Conservation (phyloP, 805 yeast genomes). For the Metschnikowia gelsemii region DNA sequence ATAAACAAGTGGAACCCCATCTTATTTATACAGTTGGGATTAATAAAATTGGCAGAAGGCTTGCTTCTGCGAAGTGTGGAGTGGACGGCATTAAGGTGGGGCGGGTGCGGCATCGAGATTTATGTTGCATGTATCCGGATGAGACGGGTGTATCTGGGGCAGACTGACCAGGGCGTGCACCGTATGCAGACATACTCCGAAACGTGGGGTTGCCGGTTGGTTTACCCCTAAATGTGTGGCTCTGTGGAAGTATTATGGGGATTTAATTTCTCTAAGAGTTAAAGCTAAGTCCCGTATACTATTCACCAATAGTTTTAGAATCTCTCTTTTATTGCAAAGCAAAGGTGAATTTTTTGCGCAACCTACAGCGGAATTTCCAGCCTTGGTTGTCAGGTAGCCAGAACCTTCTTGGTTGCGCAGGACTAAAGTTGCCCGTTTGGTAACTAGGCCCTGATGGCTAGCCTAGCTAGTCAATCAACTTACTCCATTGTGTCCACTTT, state of each 20-base stretch:
- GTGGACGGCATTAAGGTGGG: conserved; percentile 12
- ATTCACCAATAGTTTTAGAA: too few relatives aligned
- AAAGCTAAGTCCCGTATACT: too few relatives aligned
- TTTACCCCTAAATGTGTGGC: neutral
- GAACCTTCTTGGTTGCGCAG: neutral
- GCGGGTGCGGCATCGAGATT: conserved; percentile 9
- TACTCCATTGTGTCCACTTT: too few relatives aligned
- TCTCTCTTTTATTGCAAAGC: too few relatives aligned
- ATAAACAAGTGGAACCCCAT: neutral
- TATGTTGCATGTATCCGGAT: conserved; percentile 9
- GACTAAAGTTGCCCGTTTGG: neutral
- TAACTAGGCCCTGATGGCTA: too few relatives aligned
- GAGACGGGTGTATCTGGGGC: conserved; percentile 6
- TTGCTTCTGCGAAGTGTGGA: conserved; percentile 12
- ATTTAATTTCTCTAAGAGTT: too few relatives aligned
- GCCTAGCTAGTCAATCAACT: too few relatives aligned
- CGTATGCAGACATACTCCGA: conserved; percentile 8
- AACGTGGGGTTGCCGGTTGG: conserved; percentile 13
- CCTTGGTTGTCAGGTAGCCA: too few relatives aligned
- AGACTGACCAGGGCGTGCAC: neutral
- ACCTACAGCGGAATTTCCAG: too few relatives aligned
- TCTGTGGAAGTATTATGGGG: neutral
- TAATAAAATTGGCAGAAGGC: too few relatives aligned
- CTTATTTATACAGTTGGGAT: conserved; percentile 13
- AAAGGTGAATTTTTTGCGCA: too few relatives aligned